These are phyloP conservation scores for Boletellus sp. DNA, from an alignment of 768 basidiomycete species.

Conservation along the genomic window DNA sequence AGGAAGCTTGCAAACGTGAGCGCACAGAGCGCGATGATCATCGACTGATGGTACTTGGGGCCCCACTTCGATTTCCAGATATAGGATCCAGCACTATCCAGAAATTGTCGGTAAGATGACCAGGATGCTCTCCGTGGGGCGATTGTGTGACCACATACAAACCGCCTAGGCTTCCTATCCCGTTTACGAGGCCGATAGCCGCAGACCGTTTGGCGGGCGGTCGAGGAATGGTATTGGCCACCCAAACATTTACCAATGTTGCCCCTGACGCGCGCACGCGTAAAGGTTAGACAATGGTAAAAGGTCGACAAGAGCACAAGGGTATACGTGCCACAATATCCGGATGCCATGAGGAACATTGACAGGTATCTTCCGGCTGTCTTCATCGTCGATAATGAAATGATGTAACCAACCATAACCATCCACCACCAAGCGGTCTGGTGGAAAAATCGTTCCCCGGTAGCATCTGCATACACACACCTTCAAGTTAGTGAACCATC, in stretches of 20 bases:
- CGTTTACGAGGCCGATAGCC: conserved; percentile 20
- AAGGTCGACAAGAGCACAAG: too few species aligned
- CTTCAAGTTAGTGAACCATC: too few species aligned
- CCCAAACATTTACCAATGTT: conserved; percentile 51
- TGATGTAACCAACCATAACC: conserved; percentile 58
- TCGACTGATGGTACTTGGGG: too few species aligned
- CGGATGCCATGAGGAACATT: conserved; percentile 61
- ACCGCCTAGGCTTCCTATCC: too few species aligned
- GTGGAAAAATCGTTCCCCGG: conserved; percentile 67
- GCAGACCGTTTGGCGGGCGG: too few species aligned
- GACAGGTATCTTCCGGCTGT: conserved; percentile 56
- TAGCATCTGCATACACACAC: conserved; percentile 16
- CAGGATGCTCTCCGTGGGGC: too few species aligned
- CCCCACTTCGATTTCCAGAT: conserved; percentile 28
- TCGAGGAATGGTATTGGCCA: conserved; percentile 14
- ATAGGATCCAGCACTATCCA: conserved; percentile 46
- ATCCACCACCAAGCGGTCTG: conserved; percentile 55
- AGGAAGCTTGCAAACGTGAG: too few species aligned
- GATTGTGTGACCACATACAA: too few species aligned
- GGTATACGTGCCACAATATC: conserved; percentile 39
- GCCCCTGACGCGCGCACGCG: too few species aligned
- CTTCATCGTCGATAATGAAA: conserved; percentile 50
- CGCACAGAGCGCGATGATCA: too few species aligned
- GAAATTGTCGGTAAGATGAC: too few species aligned
- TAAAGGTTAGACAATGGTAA: too few species aligned